phyloP scores from a whole-genome alignment of 441 rosid species.

The Eutrema salsugineum region DNA sequence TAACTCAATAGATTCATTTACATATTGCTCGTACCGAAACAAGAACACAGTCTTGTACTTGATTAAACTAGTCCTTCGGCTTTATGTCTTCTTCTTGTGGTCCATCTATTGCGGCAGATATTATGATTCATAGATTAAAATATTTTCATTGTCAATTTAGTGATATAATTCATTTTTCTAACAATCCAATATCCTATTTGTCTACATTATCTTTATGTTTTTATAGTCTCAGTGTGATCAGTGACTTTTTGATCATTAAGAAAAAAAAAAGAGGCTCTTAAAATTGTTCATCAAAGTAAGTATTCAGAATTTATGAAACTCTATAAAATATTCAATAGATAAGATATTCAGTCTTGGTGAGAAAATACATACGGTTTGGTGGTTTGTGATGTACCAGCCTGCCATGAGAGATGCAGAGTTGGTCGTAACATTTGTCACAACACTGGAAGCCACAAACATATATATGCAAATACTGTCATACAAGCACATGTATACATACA shows the following conservation, averaged over 20 bases:
- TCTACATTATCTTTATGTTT: neutral
- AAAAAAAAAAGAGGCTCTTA: neutral
- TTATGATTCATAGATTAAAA: slow-evolving; percentile 12
- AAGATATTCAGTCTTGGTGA: neutral
- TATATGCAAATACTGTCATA: slow-evolving; percentile 9
- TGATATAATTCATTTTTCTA: neutral
- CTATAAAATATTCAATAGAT: neutral
- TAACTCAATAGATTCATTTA: too few species aligned
- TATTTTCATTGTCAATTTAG: neutral
- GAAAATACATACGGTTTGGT: slow-evolving; percentile 5
- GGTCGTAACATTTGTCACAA: slow-evolving; percentile 27
- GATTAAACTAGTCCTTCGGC: slow-evolving; percentile 4
- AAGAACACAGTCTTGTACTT: neutral
- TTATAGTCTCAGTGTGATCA: neutral
- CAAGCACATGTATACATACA: slow-evolving; percentile 9
- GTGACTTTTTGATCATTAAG: neutral
- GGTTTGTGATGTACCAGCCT: neutral
- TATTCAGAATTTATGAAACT: neutral
- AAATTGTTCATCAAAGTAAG: neutral
- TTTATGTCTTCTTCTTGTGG: slow-evolving; percentile 2
- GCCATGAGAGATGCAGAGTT: slow-evolving; percentile 14
- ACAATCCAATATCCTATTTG: neutral
- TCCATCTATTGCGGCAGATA: slow-evolving; percentile 9
- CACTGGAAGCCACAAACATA: slow-evolving; percentile 11
- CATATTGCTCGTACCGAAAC: neutral